These are phyloP conservation scores for Monilinia vaccinii-corymbosi DNA, from an alignment of 2,329 filamentous ascomycete genomes.

Conservation along the genomic window DNA sequence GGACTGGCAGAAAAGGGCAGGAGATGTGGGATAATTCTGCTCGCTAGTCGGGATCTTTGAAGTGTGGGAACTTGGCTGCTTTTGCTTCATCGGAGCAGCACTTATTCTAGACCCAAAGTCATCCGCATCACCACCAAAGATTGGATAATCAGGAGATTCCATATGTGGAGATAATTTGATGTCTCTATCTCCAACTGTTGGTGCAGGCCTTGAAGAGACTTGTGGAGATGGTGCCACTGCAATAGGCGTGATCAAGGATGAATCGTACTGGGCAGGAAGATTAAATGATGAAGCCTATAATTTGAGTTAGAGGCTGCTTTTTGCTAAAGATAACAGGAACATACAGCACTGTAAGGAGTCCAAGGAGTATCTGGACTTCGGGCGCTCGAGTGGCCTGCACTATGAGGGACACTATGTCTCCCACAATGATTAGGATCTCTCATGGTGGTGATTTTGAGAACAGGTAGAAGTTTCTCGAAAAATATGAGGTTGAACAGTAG, in stretches of 20 bases:
- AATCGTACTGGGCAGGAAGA: slow-evolving; percentile 22
- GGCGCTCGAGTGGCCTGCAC: not conserved
- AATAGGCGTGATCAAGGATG: slow-evolving; percentile 23
- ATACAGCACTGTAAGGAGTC: slow-evolving; percentile 24
- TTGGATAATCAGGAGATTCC: slow-evolving; percentile 15
- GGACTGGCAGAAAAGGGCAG: slow-evolving; percentile 9
- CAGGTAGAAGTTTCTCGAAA: not conserved
- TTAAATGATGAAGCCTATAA: slow-evolving; percentile 27
- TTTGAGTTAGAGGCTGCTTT: slow-evolving; percentile 9
- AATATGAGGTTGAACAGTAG: not conserved
- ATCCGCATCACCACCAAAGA: slow-evolving; percentile 15
- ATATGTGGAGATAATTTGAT: slow-evolving; percentile 17
- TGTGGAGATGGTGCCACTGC: slow-evolving; percentile 20
- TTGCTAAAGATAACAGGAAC: slow-evolving; percentile 7
- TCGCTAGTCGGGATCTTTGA: slow-evolving; percentile 17
- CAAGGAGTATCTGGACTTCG: slow-evolving; percentile 11
- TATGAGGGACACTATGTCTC: not conserved
- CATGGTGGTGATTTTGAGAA: slow-evolving; percentile 4
- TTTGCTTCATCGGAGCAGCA: slow-evolving; percentile 21
- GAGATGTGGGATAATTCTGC: slow-evolving; percentile 14
- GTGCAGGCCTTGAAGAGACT: slow-evolving; percentile 13
- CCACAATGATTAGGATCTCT: slow-evolving; percentile 7
- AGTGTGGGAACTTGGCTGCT: slow-evolving; percentile 11
- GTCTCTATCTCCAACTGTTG: slow-evolving; percentile 11
- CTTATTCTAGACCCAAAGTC: slow-evolving; percentile 15